phyloP scores from a whole-genome alignment of 1,284 basidiomycete genomes.

The Trametes versicolor region DNA sequence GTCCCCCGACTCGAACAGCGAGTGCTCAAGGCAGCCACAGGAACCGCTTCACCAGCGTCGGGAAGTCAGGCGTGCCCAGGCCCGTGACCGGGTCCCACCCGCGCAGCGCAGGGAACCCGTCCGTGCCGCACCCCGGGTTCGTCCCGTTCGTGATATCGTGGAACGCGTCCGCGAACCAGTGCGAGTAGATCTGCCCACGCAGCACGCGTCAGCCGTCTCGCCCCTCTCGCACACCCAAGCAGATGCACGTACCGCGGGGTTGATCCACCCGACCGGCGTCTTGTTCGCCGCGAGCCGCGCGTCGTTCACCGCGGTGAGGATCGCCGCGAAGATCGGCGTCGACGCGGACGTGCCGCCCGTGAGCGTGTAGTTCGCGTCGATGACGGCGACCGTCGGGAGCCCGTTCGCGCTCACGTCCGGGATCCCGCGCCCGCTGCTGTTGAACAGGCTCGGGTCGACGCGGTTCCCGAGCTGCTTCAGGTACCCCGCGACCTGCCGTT shows the following conservation, averaged over 20 bases:
- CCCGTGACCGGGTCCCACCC: conserved; percentile 36
- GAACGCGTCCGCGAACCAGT: conserved; percentile 40
- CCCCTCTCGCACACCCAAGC: neutral
- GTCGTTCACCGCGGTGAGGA: conserved; percentile 67
- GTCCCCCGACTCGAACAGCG: no score
- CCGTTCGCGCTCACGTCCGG: conserved; percentile 50
- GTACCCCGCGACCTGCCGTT: conserved; percentile 23
- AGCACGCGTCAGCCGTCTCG: neutral
- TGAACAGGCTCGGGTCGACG: conserved; percentile 22
- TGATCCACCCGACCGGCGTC: conserved; percentile 62
- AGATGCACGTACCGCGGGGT: conserved; percentile 59
- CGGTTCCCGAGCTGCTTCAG: conserved; percentile 11
- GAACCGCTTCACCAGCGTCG: conserved; percentile 28
- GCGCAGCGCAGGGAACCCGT: conserved; percentile 43
- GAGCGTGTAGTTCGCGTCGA: conserved; percentile 33
- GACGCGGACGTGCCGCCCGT: conserved; percentile 40
- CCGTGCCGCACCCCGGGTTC: conserved; percentile 51
- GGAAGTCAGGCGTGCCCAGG: conserved; percentile 36
- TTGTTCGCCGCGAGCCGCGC: conserved; percentile 57
- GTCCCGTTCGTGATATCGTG: conserved; percentile 55
- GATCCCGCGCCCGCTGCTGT: conserved; percentile 38
- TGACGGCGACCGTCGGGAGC: conserved; percentile 27
- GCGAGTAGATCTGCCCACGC: conserved; percentile 42
- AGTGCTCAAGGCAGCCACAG: conserved; percentile 29
- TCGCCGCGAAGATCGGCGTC: conserved; percentile 48